phyloP scores from a whole-genome alignment of 192 early-diverging fungal genomes.

The Coemansia sp. region DNA sequence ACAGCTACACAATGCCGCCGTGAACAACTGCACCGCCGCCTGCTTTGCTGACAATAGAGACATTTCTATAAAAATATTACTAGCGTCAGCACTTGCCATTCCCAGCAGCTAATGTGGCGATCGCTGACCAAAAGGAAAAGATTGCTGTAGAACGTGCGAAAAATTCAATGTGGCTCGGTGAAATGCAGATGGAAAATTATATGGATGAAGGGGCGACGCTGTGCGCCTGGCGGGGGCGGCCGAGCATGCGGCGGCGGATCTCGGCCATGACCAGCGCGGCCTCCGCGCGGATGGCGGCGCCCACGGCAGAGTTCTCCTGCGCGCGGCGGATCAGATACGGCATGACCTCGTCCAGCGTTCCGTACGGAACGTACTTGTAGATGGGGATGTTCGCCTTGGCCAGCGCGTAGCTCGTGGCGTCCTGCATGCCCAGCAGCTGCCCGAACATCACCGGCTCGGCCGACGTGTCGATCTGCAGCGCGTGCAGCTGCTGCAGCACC shows the following conservation, averaged over 20 bases:
- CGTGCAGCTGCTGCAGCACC: conserved; percentile 63
- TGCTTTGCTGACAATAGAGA: too few species aligned
- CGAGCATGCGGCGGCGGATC: conserved; percentile 43
- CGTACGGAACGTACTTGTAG: conserved; percentile 95
- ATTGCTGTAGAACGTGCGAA: neutral
- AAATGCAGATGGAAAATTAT: neutral
- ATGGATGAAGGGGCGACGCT: neutral
- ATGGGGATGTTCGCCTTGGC: conserved; percentile 72
- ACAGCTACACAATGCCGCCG: too few species aligned
- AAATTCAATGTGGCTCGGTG: neutral
- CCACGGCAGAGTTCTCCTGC: conserved; percentile 86
- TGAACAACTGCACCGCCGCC: too few species aligned
- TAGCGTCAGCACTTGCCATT: too few species aligned
- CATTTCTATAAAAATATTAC: too few species aligned
- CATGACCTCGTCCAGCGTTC: conserved; percentile 84
- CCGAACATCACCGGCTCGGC: conserved; percentile 80
- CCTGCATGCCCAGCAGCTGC: conserved; percentile 93
- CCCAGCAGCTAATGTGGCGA: neutral
- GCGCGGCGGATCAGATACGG: conserved; percentile 92
- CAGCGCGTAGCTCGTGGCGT: conserved; percentile 80
- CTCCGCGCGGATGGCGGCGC: conserved; percentile 64
- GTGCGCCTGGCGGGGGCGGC: neutral
- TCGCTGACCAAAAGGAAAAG: neutral
- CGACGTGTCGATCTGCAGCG: conserved; percentile 54
- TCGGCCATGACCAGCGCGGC: conserved; percentile 61